phyloP scores from a whole-genome alignment of 2,329 filamentous ascomycete genomes.

The Graphilbum fragrans region DNA sequence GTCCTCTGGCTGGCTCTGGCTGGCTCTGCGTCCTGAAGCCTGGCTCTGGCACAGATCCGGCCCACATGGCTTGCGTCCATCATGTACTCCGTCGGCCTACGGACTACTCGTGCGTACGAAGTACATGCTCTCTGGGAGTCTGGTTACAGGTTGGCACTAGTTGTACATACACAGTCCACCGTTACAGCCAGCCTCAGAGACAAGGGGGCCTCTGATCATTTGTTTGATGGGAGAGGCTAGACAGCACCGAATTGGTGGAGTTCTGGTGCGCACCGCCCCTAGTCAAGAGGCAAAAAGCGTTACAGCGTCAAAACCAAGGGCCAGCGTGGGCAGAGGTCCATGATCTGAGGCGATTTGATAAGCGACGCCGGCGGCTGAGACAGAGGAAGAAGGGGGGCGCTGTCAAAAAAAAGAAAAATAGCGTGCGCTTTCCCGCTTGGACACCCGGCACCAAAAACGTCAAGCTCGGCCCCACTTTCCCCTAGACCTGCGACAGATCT shows the following conservation, averaged over 20 bases:
- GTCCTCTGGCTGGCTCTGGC: background rate
- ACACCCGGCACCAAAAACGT: slow-evolving; percentile 3
- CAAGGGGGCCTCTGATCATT: too few species aligned
- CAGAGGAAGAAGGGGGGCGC: background rate
- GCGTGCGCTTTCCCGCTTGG: slow-evolving; percentile 9
- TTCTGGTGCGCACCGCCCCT: background rate
- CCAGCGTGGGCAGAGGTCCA: background rate
- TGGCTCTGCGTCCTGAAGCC: background rate
- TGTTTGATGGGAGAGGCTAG: too few species aligned
- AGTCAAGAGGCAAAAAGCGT: too few species aligned
- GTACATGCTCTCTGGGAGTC: too few species aligned
- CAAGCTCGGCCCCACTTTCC: slow-evolving; percentile 2
- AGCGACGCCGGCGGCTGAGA: background rate
- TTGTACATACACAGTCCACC: too few species aligned
- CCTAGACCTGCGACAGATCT: slow-evolving; percentile 35
- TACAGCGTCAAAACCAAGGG: background rate
- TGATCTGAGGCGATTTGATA: background rate
- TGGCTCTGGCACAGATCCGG: background rate
- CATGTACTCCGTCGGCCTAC: too few species aligned
- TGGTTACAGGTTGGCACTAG: too few species aligned
- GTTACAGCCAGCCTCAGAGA: too few species aligned
- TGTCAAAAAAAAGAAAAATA: background rate
- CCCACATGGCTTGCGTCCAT: too few species aligned
- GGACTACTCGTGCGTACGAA: too few species aligned
- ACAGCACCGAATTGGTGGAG: too few species aligned